Evolutionary conservation across 2,329 filamentous ascomycete genomes (phyloP), one percentile per base, ranked within the genome.

Genomic region (Cytospora schulzeri): DNA sequence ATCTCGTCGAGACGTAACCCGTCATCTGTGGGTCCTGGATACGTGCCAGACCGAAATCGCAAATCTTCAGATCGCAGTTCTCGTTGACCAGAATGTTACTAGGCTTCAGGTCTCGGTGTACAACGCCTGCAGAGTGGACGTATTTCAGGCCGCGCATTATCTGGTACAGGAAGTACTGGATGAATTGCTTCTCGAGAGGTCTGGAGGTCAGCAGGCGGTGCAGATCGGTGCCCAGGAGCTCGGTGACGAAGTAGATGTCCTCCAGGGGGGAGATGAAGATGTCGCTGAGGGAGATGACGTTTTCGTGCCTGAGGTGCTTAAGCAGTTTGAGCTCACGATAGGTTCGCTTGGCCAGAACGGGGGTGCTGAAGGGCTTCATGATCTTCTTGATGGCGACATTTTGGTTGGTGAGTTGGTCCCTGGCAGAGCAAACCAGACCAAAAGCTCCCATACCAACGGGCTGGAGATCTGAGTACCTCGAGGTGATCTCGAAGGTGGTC

Each of bases 351-450:
- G 95, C 95, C 56, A 99, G 85, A 65, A 99, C 95, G 1, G 95
- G 93, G n/a, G 95, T 99, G 84, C 93, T 97, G 81, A 99, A 99
- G 12, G 95, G 95, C 84, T 98, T 99, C 94, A 99, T 98, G 76
- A 99, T 99, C 87, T 99, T 99, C 87, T 99, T 99, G 76, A 99
- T 93, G 66, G 95, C 95, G 67, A 99, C 95, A 79, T 93, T 93
- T 79, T 97, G 93, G 77, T 87, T 91, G 66, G 95, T 98, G 79
- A 99, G 92, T 82, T 98, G 93, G 78, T 99, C 95, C 80, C 93
- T 94, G 65, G 95, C 95, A 69, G 95, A 98, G 80, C 95, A 99
- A 73, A 99, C 95, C 68, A 99, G 88, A 69, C 95, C 95, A 79
- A 99, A 99, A 67, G 95, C 95, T 74, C 95, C 95, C 95, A 99